Evolutionary conservation across 345 rosid species (phyloP).

Genomic region (Sonneratia caseolaris): DNA sequence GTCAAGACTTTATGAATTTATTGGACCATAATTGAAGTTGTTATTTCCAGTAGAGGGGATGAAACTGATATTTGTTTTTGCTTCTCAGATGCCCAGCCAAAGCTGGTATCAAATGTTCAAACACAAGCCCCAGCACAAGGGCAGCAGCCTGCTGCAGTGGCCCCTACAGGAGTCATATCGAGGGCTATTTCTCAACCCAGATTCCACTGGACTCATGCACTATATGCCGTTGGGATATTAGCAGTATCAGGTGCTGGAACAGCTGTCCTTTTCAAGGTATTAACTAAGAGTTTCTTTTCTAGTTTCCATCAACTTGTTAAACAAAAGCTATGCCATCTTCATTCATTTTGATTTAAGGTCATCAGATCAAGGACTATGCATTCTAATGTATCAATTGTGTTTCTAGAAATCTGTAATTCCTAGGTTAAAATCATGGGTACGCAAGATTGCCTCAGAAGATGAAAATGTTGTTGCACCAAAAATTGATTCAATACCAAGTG

Average conservation of each 20-base stretch:
- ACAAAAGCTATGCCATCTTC: background rate
- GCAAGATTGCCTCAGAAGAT: constrained; percentile 65
- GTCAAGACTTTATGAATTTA: constrained; percentile 21
- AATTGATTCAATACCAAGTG: constrained; percentile 47
- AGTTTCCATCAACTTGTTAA: background rate
- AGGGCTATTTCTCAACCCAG: constrained; percentile 21
- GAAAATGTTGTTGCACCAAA: constrained; percentile 42
- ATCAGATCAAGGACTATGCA: background rate
- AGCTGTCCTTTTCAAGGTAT: constrained; percentile 69
- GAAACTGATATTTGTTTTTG: background rate
- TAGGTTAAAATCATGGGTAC: constrained; percentile 81
- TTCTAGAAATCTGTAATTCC: constrained; percentile 70
- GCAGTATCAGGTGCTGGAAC: constrained; percentile 91
- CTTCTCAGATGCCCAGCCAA: constrained; percentile 40
- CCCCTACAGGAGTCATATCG: constrained; percentile 35
- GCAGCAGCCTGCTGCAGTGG: constrained; percentile 44
- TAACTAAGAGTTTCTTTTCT: background rate
- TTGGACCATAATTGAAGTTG: background rate
- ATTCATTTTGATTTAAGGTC: background rate
- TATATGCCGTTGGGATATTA: constrained; percentile 60
- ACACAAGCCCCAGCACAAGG: constrained; percentile 44
- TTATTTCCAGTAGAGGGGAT: background rate
- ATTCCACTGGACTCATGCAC: constrained; percentile 84
- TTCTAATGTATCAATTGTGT: constrained; percentile 16
- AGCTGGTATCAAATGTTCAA: constrained; percentile 44